Conservation (phyloP, 1,139 yeast genomes). For the Hyphopichia wangnamkhiaoensis region DNA sequence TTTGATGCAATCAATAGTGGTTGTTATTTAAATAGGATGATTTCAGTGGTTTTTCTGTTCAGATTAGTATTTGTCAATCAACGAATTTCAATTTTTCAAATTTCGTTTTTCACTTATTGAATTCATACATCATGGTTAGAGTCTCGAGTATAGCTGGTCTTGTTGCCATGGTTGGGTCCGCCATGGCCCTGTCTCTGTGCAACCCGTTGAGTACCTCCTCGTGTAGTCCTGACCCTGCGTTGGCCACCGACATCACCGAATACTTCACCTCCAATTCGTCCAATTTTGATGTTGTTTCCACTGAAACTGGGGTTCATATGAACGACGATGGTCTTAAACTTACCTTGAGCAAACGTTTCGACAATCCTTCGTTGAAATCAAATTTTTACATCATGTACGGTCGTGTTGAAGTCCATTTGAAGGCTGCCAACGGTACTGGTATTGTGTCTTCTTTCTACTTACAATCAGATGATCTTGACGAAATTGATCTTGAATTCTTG, state of each 20-base stretch:
- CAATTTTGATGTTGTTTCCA: constrained; percentile 24
- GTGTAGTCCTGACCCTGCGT: constrained; percentile 49
- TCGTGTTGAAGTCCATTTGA: constrained; percentile 62
- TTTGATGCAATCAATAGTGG: too few species aligned
- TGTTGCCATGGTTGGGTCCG: constrained; percentile 1
- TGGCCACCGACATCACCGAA: constrained; percentile 50
- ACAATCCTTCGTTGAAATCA: constrained; percentile 71
- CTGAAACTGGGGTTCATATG: constrained; percentile 22
- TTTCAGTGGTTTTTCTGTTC: too few species aligned
- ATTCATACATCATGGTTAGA: not conserved
- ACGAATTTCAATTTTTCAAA: too few species aligned
- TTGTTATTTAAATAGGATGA: too few species aligned
- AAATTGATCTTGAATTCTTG: constrained; percentile 76
- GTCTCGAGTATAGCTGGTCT: not conserved
- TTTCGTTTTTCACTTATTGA: not conserved
- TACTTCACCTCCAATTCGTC: constrained; percentile 44
- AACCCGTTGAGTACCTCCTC: constrained; percentile 26
- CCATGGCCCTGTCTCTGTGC: constrained; percentile 19
- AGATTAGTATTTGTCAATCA: too few species aligned
- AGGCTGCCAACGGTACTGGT: constrained; percentile 73
- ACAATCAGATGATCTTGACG: constrained; percentile 81
- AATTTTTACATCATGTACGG: constrained; percentile 83
- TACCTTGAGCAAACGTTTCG: constrained; percentile 56
- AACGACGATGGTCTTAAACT: constrained; percentile 54
- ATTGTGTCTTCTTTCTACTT: constrained; percentile 73